Evolutionary conservation across 192 early-diverging fungal species (phyloP), one percentile per base, ranked within the genome.

Genomic region (Entomortierella parvispora): DNA sequence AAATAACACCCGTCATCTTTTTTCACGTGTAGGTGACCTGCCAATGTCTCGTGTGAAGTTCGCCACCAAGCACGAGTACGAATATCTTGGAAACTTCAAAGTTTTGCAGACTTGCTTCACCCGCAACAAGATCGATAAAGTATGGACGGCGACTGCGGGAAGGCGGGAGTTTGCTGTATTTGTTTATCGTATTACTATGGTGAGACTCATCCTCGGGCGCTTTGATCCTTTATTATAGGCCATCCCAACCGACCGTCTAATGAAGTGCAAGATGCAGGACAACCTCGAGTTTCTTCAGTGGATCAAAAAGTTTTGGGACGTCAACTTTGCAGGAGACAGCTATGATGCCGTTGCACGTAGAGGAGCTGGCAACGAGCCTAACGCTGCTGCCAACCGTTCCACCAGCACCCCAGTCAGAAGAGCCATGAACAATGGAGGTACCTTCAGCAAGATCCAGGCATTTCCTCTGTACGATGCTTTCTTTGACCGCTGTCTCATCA

Each of bases 271-370:
- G 58, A 96, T 99, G 76, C 96, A 98, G 87, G 97, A 99, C 83
- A 99, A 99, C 80, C 88, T 99, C 58, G 96, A 98, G 87, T 97
- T 99, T 74, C 75, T 98, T 76, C 97, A 99, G 70, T 99, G 96
- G 94, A 62, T 96, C 64, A 97, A 95, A 68, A 89, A 89, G 63
- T 96, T 87, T 81, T 97, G 95, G 96, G 95, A 99, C 75, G 83
- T 85, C 28, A 92, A 94, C 78, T 94, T 85, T 78, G 90, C 94
- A 23, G 91, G 92, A n/a, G 90, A 90, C 20, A 66, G 67, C 20
- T 99, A 97, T 79, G 94, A 98, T 77, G 93, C 95, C 11, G 65
- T 87, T 6, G 89, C 82, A 18, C 85, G 96, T 33, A 87, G 95
- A 48, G 58, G 87, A 56, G 33, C 81, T 57, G 17, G 66, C 37